Evolutionary conservation across 1,139 yeast species (phyloP).

Genomic region (Candida mesenterica): DNA sequence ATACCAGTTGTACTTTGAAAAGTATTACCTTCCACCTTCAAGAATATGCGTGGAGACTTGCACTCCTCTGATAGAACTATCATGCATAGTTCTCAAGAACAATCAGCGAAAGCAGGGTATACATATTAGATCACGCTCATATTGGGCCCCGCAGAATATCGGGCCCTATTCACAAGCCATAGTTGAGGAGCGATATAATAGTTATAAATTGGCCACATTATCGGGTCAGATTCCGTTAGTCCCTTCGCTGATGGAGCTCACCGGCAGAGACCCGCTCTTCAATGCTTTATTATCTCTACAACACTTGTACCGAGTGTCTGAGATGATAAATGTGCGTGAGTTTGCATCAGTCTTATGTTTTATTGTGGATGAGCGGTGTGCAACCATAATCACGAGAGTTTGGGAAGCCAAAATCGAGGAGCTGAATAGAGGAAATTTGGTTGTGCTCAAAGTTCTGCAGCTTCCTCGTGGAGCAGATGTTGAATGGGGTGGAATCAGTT

Average conservation of each 20-base stretch:
- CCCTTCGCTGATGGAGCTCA: slow-evolving; percentile 64
- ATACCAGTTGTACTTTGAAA: slow-evolving; percentile 55
- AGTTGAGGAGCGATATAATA: slow-evolving; percentile 37
- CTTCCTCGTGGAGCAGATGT: slow-evolving; percentile 70
- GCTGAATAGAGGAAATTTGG: slow-evolving; percentile 26
- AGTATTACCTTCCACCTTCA: slow-evolving; percentile 75
- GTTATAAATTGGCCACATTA: slow-evolving; percentile 50
- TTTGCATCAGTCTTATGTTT: slow-evolving; percentile 56
- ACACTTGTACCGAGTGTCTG: slow-evolving; percentile 65
- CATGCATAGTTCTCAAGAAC: slow-evolving; percentile 48
- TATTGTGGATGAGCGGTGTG: slow-evolving; percentile 37
- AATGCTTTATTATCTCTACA: slow-evolving; percentile 62
- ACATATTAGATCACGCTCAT: slow-evolving; percentile 88
- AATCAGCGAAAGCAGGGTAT: slow-evolving; percentile 54
- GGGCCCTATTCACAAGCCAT: slow-evolving; percentile 95
- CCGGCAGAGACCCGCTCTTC: slow-evolving; percentile 17
- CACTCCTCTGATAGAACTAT: slow-evolving; percentile 53
- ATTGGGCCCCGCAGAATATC: slow-evolving; percentile 98
- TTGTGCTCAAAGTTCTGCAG: slow-evolving; percentile 56
- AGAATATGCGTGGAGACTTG: slow-evolving; percentile 75
- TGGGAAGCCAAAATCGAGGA: slow-evolving; percentile 12
- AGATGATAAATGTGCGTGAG: slow-evolving; percentile 45
- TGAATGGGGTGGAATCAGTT: slow-evolving; percentile 76
- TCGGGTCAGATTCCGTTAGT: slow-evolving; percentile 91
- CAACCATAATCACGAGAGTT: slow-evolving; percentile 13